Evolutionary conservation across 2,329 filamentous ascomycete genomes (phyloP), one percentile per base, ranked within the genome.

Genomic region (Tolypocladium paradoxum): DNA sequence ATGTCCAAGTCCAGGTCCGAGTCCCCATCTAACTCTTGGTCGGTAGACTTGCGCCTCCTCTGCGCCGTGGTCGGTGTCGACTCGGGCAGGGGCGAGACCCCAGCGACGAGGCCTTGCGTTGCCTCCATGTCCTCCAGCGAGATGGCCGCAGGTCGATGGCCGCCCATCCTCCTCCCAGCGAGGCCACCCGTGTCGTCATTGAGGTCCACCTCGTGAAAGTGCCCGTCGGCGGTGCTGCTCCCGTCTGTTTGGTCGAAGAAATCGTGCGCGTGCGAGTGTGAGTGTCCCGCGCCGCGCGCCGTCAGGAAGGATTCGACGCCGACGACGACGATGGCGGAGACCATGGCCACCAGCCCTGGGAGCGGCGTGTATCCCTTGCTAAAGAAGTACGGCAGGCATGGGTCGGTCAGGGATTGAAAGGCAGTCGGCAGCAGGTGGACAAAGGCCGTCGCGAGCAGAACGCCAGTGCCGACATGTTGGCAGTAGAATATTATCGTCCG

Each of bases 231-330:
- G 18, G 18, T 27, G 14, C 70, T 70, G 31, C 62, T 66, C 34
- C 74, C 72, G 18, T 74, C 71, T 4, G 75, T 73, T 35, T 78
- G 76, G 70, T 78, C 78, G 67, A 75, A 79, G 35, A 68, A 68
- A 12, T 64, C 64, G 53, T 73, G 73, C 34, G 72, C 67, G 58
- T 84, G 81, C 1, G 78, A 76, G 61, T 84, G 79, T 1, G 78
- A 79, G 61, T 83, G 82, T 1, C 79, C 75, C 2, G 82, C 83
- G 45, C 82, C 82, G 53, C 81, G 71, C 2, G 85, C 87, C 0
- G 90, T 90, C 60, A 97, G 84, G 66, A 90, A 90, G 72, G 93
- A 95, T 68, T 97, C 92, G 51, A 96, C 79, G 2, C 83, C 81
- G 7, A 95, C 88, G 3, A 96, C 90, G 4, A 87, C 73, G 55